phyloP scores from a whole-genome alignment of 225 moss, liverwort and hornwort genomes.

The Marchantia polymorpha region DNA sequence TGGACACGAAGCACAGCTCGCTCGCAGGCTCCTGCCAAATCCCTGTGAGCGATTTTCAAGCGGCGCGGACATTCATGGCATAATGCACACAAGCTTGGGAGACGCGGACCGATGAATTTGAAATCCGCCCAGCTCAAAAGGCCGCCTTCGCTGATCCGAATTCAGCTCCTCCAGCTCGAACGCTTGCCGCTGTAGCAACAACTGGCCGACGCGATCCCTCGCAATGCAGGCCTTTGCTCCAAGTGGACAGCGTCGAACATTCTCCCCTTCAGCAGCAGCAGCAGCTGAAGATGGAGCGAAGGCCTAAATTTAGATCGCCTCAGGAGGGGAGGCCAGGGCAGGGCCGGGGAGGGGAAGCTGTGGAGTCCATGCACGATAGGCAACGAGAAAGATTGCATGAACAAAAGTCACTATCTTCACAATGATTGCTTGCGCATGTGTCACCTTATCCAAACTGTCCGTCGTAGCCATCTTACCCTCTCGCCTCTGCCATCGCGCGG shows the following conservation, averaged over 20 bases:
- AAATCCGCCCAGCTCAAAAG: not conserved
- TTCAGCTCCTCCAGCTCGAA: not conserved
- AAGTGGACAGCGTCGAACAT: not conserved
- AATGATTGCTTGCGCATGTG: not conserved
- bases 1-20: not conserved
- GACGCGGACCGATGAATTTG: not conserved
- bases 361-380: not conserved
- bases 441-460: slow-evolving; percentile 9
- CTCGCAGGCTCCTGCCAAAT: not conserved
- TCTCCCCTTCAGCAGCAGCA: not conserved
- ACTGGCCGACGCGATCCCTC: not conserved
- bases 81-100: not conserved
- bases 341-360: not conserved
- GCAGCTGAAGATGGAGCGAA: not conserved
- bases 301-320: not conserved
- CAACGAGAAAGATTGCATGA: not conserved
- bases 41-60: not conserved
- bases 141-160: not conserved
- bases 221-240: not conserved
- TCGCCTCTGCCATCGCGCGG: no score
- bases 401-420: not conserved
- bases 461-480: not conserved
- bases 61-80: not conserved
- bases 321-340: not conserved
- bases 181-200: not conserved